A percentile compares a stretch with the other conserved stretches of the same genome.
Evolutionary conservation across 202 grass and related monocot genomes (phyloP).

Genomic region (Zoysia matrella): DNA sequence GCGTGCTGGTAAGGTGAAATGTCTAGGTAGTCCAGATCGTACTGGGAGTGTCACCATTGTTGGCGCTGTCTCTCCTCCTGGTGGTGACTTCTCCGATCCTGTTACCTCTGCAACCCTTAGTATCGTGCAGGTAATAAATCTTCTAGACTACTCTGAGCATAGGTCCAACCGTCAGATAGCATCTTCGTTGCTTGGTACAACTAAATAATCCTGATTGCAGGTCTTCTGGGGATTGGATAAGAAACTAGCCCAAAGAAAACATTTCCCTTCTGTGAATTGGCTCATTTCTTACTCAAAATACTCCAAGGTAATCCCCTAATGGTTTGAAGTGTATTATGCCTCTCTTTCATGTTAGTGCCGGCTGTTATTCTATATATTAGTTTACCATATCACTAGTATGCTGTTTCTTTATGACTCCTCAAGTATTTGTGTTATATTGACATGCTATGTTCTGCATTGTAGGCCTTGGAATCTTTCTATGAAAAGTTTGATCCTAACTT

Average conservation of each 20-base stretch:
- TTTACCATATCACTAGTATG: background rate
- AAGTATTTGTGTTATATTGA: background rate
- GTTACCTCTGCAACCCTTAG: too few relatives aligned
- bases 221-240: conserved; percentile 99
- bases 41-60: too few relatives aligned
- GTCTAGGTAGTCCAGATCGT: too few relatives aligned
- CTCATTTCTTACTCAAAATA: conserved; percentile 81
- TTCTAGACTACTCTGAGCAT: background rate
- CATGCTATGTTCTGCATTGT: background rate
- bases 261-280: conserved; percentile 71
- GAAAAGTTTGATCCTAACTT: too few relatives aligned
- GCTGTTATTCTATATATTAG: background rate
- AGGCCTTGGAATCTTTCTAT: too few relatives aligned
- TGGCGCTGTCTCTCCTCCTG: too few relatives aligned
- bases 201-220: conserved; percentile 38
- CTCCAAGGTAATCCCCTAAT: conserved; percentile 61
- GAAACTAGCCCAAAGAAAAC: conserved; percentile 98
- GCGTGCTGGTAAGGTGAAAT: too few relatives aligned
- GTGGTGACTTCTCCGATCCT: too few relatives aligned
- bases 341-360: background rate
- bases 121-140: conserved; percentile 35
- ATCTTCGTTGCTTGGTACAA: too few relatives aligned
- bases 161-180: too few relatives aligned
- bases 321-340: conserved; percentile 3
- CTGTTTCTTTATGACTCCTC: background rate